Evolutionary conservation across 2,329 filamentous ascomycete species (phyloP), one percentile per base, ranked within the genome.

Genomic region (Ophiocordyceps camponoti-saundersi): DNA sequence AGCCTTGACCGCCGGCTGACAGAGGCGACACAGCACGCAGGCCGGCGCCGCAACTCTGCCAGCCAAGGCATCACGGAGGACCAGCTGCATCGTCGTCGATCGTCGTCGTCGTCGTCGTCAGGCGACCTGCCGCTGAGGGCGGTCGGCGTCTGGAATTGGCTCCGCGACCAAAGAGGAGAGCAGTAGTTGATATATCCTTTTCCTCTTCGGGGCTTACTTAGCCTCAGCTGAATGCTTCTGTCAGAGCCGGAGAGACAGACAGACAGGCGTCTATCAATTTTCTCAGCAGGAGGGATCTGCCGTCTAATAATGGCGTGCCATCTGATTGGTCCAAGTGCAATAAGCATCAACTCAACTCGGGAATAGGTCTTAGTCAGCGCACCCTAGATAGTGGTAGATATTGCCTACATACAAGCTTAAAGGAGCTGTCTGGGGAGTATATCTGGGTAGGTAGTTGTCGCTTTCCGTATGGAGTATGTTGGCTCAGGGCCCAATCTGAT

Each of bases 81-180:
- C 61, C 60, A 77, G 67, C 64, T 68, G 73, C 73, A 79, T 79
- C 26, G 43, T 45, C 41, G 18, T n/a, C n/a, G n/a, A 79, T 79
- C 26, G 43, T 45, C 23, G 23, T 26, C 23, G 23, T 26, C 23
- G 23, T 5, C 23, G 23, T 26, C 23, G 23, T 26, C 23, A 8
- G 23, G 23, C 23, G 23, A n/a, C 36, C 36, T 39, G 36, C 36
- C 30, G 15, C 30, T 32, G 11, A 32, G 6, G 30, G 30, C 30
- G 30, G 30, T 32, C 30, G 30, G 15, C 11, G 6, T 12, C 30
- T 15, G 30, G 30, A 32, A 13, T 32, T n/a, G 23, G 23, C 23
- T 26, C 23, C 23, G 23, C 23, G 23, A 8, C 8, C 23, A 26
- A 26, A 26, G 23, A 8, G 23, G 23, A 26, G 23, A 26, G 8